A percentile compares a stretch with the other conserved stretches of the same genome.
Evolutionary conservation across 306 rosid genomes (phyloP).

Genomic region (Trifolium fragiferum): DNA sequence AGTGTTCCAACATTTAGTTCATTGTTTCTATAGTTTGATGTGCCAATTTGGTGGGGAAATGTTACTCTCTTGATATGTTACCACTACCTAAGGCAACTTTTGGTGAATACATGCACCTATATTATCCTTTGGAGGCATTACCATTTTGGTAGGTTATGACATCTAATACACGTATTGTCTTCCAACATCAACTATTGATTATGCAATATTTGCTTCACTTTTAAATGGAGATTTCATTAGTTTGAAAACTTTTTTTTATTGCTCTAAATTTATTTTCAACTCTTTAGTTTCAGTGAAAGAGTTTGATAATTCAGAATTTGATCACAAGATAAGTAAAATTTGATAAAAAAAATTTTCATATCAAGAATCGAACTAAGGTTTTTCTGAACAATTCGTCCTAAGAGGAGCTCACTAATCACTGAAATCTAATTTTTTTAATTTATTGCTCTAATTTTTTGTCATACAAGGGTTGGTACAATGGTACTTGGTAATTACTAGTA

Average conservation of each 20-base stretch:
- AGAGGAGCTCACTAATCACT: too few species aligned
- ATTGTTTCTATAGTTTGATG: neutral
- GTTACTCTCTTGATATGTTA: neutral
- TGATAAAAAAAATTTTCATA: too few species aligned
- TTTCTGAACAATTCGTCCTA: too few species aligned
- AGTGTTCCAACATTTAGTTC: conserved; percentile 22
- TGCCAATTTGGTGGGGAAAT: neutral
- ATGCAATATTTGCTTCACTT: neutral
- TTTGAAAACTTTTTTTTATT: neutral
- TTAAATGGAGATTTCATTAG: neutral
- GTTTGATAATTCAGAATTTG: too few species aligned
- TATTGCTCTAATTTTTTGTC: too few species aligned
- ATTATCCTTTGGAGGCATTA: neutral
- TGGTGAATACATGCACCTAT: neutral
- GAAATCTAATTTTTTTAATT: too few species aligned
- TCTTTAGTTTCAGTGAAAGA: too few species aligned
- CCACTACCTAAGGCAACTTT: neutral
- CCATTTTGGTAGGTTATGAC: neutral
- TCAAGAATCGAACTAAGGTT: too few species aligned
- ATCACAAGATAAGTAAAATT: too few species aligned
- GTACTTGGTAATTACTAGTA: too few species aligned
- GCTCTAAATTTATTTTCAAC: too few species aligned
- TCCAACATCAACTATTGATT: neutral
- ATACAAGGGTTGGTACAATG: too few species aligned
- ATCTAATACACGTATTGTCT: neutral